Base-by-base conservation (phyloP, 2,329 filamentous ascomycete species). In the Neopestalotiopsis sp. region DNA sequence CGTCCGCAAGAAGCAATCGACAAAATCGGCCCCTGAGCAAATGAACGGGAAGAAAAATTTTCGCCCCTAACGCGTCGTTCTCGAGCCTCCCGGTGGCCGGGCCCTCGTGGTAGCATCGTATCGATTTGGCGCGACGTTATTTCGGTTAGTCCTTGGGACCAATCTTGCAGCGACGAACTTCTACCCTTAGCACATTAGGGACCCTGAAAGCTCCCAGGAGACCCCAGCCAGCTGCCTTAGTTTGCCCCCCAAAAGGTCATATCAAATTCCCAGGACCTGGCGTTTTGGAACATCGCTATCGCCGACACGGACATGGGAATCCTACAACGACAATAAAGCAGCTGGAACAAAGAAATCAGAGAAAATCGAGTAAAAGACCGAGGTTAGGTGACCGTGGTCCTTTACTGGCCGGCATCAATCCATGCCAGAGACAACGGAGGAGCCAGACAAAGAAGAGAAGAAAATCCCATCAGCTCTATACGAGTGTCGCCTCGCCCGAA, bases 111-210 rank as follows among this genome's bases (percentile, higher is more conserved):
- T 69, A 57, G 60, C 56, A 69, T 69, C 66, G 61, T 67, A 69
- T 66, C 68, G 65, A 66, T 68, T 68, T 67, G 68, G 68, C 68
- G 56, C 66, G 66, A 68, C 65, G 52, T 61, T 69, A 69, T 69
- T 68, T 69, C 68, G 68, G 68, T 69, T 69, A 69, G 68, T 57
- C 60, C 61, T 52, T 17, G 28, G 66, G 61, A 38, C 66, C 66
- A 67, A 63, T 62, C 49, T 67, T 67, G 58, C 58, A 61, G 40
- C 66, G 64, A 57, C 45, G 52, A 67, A 34, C 52, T 68, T 28
- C 20, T n/a, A 20, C 45, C 24, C 7, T 40, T 40, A 20, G 59
- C 59, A 62, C 59, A 17, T 62, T 38, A 12, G 61, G 59, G 66
- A 52, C 57, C 66, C 59, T 61, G 66, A 62, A 34, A 14, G 28